Conservation (phyloP, 2,329 filamentous ascomycete species). For the Torrubiellomyces zombiae region DNA sequence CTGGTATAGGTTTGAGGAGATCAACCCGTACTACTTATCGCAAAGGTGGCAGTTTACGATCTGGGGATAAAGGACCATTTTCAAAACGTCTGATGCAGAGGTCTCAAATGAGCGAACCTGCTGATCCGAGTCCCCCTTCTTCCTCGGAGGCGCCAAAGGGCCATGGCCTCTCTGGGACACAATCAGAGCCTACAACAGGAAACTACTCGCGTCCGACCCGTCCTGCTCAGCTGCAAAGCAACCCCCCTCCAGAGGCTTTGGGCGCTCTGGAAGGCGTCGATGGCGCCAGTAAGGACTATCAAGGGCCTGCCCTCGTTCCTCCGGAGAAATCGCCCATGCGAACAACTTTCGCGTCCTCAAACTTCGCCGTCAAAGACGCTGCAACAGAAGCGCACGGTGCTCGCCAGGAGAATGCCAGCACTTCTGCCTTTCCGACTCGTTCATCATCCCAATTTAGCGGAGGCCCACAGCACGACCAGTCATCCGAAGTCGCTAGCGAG, state of each 20-base stretch:
- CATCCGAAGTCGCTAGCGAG: constrained; percentile 11
- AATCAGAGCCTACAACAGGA: constrained; percentile 50
- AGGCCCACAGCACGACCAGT: constrained; percentile 15
- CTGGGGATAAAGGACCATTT: constrained; percentile 57
- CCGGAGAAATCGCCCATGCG: constrained; percentile 17
- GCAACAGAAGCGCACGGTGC: constrained; percentile 23
- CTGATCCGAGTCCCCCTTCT: constrained; percentile 14
- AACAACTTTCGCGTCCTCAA: constrained; percentile 14
- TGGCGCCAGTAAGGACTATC: constrained; percentile 16
- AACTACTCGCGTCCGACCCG: constrained; percentile 45
- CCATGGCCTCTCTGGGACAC: constrained; percentile 41
- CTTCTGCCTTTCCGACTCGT: constrained; percentile 29
- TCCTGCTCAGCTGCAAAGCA: constrained; percentile 26
- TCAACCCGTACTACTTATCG: constrained; percentile 88
- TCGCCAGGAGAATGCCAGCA: constrained; percentile 9
- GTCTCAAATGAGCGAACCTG: constrained; percentile 39
- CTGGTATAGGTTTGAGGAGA: constrained; percentile 65
- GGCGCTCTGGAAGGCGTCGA: constrained; percentile 30
- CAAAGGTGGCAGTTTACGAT: constrained; percentile 67
- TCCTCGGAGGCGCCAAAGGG: constrained; percentile 29
- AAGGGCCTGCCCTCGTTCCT: constrained; percentile 10
- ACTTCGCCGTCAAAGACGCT: constrained; percentile 42
- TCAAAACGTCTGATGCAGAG: constrained; percentile 53
- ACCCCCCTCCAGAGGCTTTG: constrained; percentile 28
- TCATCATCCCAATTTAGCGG: constrained; percentile 35